phyloP scores from a whole-genome alignment of 1,284 basidiomycete genomes.

The Ustilago loliicola region DNA sequence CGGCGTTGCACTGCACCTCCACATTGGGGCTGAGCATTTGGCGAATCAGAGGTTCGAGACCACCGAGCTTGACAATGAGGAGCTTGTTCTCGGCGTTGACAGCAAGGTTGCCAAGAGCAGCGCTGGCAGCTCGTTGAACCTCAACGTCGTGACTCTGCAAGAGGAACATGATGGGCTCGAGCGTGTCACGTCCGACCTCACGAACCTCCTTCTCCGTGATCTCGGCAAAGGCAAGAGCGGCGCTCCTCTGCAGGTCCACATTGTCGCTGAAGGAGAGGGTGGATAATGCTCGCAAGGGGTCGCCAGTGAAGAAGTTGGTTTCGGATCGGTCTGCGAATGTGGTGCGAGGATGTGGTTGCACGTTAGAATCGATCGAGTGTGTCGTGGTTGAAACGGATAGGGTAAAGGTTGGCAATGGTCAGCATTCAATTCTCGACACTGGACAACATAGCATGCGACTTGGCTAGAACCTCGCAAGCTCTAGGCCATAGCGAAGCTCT shows the following conservation, averaged over 20 bases:
- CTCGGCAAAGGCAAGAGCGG: conserved; percentile 97
- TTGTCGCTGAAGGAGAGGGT: conserved; percentile 99
- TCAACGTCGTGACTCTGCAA: conserved; percentile 98
- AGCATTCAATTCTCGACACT: neutral
- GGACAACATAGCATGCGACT: neutral
- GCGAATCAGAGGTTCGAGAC: conserved; percentile 95
- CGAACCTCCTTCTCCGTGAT: conserved; percentile 99
- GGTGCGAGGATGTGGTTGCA: neutral
- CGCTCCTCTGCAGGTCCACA: conserved; percentile 97
- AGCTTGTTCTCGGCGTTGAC: conserved; percentile 99
- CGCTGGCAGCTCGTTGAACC: conserved; percentile 97
- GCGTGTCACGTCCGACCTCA: conserved; percentile 94
- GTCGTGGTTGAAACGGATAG: neutral
- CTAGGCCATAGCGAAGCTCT: neutral
- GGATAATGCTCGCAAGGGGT: conserved; percentile 91
- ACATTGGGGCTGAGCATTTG: conserved; percentile 99
- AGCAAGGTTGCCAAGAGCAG: conserved; percentile 97
- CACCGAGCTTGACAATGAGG: conserved; percentile 96
- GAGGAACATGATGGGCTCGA: conserved; percentile 98
- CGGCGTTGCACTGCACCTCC: conserved; percentile 99
- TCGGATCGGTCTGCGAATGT: conserved; percentile 64
- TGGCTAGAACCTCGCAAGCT: neutral
- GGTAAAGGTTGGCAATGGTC: neutral
- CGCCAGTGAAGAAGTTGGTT: conserved; percentile 72
- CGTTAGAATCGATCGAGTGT: neutral